A percentile compares a stretch with the other conserved stretches of the same genome.
Evolutionary conservation across 441 rosid genomes (phyloP).

Genomic region (Jatropha podagrica): DNA sequence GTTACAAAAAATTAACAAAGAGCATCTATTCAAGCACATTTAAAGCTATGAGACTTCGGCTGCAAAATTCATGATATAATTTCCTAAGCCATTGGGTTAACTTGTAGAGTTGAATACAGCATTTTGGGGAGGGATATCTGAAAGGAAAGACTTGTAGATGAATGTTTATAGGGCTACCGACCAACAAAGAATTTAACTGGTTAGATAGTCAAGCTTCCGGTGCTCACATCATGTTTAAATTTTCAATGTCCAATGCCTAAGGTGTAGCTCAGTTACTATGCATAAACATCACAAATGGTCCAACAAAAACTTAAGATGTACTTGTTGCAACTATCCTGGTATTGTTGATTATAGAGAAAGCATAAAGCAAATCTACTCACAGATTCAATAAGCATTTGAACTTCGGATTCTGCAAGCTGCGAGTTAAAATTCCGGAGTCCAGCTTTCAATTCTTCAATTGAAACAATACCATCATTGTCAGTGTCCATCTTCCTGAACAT

Average conservation of each 20-base stretch:
- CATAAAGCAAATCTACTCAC: constrained; percentile 48
- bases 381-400: constrained; percentile 97
- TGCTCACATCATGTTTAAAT: neutral
- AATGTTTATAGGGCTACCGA: neutral
- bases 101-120: neutral
- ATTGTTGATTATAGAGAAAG: constrained; percentile 7
- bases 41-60: neutral
- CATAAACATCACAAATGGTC: neutral
- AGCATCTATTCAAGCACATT: neutral
- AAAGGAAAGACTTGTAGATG: constrained; percentile 6
- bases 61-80: neutral
- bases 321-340: constrained; percentile 4
- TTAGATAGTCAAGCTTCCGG: neutral
- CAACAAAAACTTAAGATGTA: neutral
- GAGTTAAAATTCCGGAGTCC: constrained; percentile 71
- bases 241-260: neutral
- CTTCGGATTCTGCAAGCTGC: constrained; percentile 91
- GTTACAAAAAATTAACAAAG: no score
- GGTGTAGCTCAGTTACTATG: neutral
- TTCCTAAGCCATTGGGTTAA: neutral
- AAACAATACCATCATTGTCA: constrained; percentile 81
- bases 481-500: constrained; percentile 92
- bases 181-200: neutral
- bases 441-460: constrained; percentile 84
- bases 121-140: constrained; percentile 3